A percentile compares a stretch with the other conserved stretches of the same genome.
These are phyloP conservation scores for Salvia splendens DNA, from an alignment of 257 asterid genomes.

Conservation along the genomic window DNA sequence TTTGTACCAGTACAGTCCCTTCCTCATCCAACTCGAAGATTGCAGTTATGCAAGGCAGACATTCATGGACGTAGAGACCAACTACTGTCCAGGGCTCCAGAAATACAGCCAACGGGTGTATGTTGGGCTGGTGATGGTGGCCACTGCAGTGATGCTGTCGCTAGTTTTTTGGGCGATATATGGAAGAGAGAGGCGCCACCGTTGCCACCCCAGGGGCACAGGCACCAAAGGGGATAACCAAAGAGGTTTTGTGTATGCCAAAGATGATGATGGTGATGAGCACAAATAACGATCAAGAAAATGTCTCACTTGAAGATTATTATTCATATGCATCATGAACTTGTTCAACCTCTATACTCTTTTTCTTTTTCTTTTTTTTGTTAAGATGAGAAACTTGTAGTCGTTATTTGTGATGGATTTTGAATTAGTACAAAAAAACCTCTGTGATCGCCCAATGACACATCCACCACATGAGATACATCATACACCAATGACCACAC, in stretches of 20 bases:
- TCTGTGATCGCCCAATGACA: no score
- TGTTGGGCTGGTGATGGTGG: constrained; percentile 69
- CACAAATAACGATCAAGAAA: background rate
- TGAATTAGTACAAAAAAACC: no score
- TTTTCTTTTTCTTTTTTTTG: no score
- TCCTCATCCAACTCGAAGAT: constrained; percentile 68
- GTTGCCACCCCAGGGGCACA: constrained; percentile 57
- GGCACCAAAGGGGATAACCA: constrained; percentile 53
- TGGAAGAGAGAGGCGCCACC: constrained; percentile 83
- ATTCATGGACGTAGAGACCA: constrained; percentile 46
- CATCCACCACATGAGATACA: no score
- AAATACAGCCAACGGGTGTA: constrained; percentile 59
- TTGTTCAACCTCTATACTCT: no score
- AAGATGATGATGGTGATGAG: constrained; percentile 41
- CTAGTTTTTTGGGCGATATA: constrained; percentile 78
- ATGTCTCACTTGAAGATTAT: no score
- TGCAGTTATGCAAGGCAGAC: constrained; percentile 75
- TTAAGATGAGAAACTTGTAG: no score
- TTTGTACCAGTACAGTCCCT: constrained; percentile 59
- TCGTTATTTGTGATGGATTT: no score
- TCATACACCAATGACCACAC: no score
- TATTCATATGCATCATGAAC: background rate
- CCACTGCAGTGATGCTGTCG: constrained; percentile 70
- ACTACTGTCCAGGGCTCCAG: constrained; percentile 65
- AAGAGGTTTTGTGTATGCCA: constrained; percentile 50